Base-by-base conservation (phyloP, 1,139 yeast species). In the Pichia sp. region DNA sequence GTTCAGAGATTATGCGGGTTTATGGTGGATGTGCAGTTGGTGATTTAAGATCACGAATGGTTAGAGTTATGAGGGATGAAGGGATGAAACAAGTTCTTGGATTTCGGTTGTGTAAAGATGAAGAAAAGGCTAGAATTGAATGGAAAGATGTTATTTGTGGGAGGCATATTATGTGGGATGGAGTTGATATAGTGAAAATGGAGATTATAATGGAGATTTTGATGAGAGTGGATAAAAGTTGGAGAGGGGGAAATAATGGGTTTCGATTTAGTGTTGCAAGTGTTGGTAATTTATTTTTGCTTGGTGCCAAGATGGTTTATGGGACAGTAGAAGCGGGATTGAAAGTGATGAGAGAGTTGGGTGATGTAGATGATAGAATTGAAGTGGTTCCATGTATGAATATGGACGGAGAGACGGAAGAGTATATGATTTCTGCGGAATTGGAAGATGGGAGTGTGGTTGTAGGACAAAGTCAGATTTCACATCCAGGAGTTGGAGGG, bases 1-100 rank as follows among this genome's bases (percentile, higher is more conserved):
- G 96, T 0, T 82, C 94, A 23, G 97, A 89, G 62, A 72, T 89
- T 27, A 71, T 88, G n/a, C 65, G 96, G 14, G 88, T 88, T 2
- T 70, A 89, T 18, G 96, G 96, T 1, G 96, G 96, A 0, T 95
- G 96, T 1, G 96, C 96, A 0, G 86, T 89, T 43, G 97, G 97
- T 2, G 97, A 89, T 56, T 72, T 89, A 5, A 65, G 97, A 37
- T 86, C 96, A 0, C 62, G 97, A 41, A 69, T 88, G 31, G 84
- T 89, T 0, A 63, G 93, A 41, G 64, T 89, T 41, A 81, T 88
- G 22, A 78, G 80, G 0, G 62, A 60, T 3, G 63, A 66, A n/a
- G 63, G 63, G 3, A 55, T 80, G 35, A 65, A 69, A 14, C 54
- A 61, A 6, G 58, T 88, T 25, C 64, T 89, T 14, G 72, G 83